These are phyloP conservation scores for Eutrema heterophyllum DNA, from an alignment of 345 rosid genomes.

Conservation along the genomic window DNA sequence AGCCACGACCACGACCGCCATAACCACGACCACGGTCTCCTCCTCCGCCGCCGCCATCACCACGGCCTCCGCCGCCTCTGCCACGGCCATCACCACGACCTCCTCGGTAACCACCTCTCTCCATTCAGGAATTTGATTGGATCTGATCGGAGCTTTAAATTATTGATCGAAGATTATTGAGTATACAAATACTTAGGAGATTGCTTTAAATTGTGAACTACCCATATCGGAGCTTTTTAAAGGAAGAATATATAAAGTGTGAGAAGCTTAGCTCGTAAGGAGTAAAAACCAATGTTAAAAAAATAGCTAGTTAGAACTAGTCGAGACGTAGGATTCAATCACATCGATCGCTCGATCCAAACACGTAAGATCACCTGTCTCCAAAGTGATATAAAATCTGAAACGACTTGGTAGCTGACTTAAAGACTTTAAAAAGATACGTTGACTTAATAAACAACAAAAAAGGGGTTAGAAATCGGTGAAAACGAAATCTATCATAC, in stretches of 20 bases:
- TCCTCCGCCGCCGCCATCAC: not conserved
- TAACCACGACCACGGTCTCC: conserved; percentile 7
- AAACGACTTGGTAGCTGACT: too few species aligned
- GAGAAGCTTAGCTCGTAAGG: not conserved
- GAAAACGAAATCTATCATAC: too few species aligned
- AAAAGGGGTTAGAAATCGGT: too few species aligned
- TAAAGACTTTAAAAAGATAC: too few species aligned
- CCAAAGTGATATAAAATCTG: too few species aligned
- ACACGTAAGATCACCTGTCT: too few species aligned
- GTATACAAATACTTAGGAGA: not conserved
- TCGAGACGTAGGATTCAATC: too few species aligned
- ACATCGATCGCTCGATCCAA: too few species aligned
- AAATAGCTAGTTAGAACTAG: too few species aligned
- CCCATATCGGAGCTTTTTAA: not conserved
- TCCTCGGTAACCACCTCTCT: conserved; percentile 37
- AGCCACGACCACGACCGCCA: conserved; percentile 2
- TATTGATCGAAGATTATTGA: not conserved
- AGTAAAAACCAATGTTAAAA: too few species aligned
- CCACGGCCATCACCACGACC: conserved; percentile 17
- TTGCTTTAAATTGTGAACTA: not conserved
- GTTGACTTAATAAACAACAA: too few species aligned
- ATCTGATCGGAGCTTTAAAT: conserved; percentile 33
- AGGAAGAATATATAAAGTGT: not conserved
- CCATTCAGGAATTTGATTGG: conserved; percentile 37
- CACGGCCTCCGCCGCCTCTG: not conserved